phyloP scores from a whole-genome alignment of 2,329 filamentous ascomycete species.

The Aspergillus transmontanensis region DNA sequence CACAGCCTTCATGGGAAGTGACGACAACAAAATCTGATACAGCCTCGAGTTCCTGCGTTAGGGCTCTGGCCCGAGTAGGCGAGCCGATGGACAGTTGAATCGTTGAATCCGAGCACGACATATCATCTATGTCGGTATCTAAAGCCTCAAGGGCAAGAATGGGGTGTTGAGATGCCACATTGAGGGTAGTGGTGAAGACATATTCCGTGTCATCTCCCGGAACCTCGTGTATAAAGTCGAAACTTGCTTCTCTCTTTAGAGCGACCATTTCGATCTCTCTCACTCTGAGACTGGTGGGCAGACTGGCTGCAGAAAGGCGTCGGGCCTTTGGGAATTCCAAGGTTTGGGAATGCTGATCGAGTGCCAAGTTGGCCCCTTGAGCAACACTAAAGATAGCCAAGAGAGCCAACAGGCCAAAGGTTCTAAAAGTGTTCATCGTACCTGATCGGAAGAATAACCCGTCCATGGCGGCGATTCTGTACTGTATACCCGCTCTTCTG shows the following conservation, averaged over 20 bases:
- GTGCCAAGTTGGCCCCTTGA: neutral
- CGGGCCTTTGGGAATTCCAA: neutral
- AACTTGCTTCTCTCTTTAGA: neutral
- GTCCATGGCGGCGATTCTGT: neutral
- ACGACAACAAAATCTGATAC: constrained; percentile 17
- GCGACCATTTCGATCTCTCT: neutral
- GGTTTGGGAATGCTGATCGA: neutral
- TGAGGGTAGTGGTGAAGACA: constrained; percentile 14
- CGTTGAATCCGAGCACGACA: neutral
- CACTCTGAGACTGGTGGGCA: neutral
- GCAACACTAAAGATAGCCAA: neutral
- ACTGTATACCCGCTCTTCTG: too few relatives aligned
- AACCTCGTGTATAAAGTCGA: constrained; percentile 4
- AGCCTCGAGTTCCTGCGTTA: constrained; percentile 11
- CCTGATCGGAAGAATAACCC: neutral
- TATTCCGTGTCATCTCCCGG: constrained; percentile 6
- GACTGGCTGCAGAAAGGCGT: neutral
- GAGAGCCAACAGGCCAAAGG: neutral
- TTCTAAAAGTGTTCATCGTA: neutral
- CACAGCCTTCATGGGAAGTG: constrained; percentile 23
- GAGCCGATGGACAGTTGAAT: neutral
- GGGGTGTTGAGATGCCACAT: constrained; percentile 14
- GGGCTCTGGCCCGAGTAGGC: neutral
- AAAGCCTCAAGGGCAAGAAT: constrained; percentile 18
- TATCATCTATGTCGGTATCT: constrained; percentile 10